A percentile compares a stretch with the other conserved stretches of the same genome.
phyloP scores from a whole-genome alignment of 345 rosid genomes.

The Eutrema yunnanense region DNA sequence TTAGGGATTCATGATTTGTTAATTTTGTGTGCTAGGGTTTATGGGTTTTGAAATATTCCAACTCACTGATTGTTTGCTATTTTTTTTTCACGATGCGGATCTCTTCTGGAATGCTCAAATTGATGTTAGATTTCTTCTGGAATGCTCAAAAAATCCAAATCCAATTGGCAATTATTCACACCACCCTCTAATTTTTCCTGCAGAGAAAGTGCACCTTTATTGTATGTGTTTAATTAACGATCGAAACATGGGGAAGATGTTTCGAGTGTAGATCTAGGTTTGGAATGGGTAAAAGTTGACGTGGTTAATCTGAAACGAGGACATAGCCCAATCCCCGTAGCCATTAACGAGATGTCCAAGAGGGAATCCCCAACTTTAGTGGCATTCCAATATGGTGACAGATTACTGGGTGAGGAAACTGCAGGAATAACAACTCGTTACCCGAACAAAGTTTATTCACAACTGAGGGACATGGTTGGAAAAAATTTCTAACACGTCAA shows the following conservation, averaged over 20 bases:
- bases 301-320: conserved; percentile 85
- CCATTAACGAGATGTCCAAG: conserved; percentile 98
- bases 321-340: conserved; percentile 83
- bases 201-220: conserved; percentile 4
- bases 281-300: conserved; percentile 87
- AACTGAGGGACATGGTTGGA: conserved; percentile 75
- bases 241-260: conserved; percentile 44
- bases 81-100: not conserved
- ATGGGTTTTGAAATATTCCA: conserved; percentile 4
- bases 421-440: conserved; percentile 63
- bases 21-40: conserved; percentile 15
- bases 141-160: too few relatives aligned
- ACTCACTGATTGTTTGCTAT: conserved; percentile 11
- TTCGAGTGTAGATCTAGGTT: conserved; percentile 91
- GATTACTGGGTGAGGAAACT: conserved; percentile 33
- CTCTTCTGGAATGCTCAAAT: conserved; percentile 21
- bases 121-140: not conserved
- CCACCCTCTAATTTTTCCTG: not conserved
- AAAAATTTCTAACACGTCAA: conserved; percentile 69
- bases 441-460: conserved; percentile 77
- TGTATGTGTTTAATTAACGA: conserved; percentile 8
- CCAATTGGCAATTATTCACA: too few relatives aligned
- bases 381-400: conserved; percentile 65
- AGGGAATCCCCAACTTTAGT: conserved; percentile 86
- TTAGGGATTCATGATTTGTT: not conserved